A percentile compares a stretch with the other conserved stretches of the same genome.
Conservation (phyloP, 495 filamentous ascomycete species). For the Neurospora sp. region DNA sequence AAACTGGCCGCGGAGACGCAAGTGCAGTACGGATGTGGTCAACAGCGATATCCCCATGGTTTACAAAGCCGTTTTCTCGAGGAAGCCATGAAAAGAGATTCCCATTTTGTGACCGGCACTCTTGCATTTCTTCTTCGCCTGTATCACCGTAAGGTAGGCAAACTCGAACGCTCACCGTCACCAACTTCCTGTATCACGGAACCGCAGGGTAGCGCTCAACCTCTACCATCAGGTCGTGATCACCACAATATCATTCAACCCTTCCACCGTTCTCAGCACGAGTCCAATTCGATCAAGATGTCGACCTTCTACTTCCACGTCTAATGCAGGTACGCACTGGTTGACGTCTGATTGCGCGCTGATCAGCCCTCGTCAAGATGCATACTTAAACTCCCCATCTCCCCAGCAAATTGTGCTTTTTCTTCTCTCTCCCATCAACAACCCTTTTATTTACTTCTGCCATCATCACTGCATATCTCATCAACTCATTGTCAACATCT, state of each 20-base stretch:
- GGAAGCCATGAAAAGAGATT: too few relatives aligned
- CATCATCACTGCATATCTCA: neutral
- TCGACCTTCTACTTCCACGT: neutral
- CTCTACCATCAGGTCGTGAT: too few relatives aligned
- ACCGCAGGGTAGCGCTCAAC: too few relatives aligned
- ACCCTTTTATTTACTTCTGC: neutral
- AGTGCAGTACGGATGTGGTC: neutral
- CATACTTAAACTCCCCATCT: neutral
- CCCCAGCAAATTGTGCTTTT: neutral
- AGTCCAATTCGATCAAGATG: neutral
- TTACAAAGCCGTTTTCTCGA: too few relatives aligned
- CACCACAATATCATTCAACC: neutral
- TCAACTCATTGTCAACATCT: too few relatives aligned
- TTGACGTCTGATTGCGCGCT: neutral
- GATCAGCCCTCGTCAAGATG: too few relatives aligned
- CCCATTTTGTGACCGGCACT: too few relatives aligned
- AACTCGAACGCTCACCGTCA: too few relatives aligned
- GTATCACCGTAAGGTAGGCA: too few relatives aligned
- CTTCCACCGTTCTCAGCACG: neutral
- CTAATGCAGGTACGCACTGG: neutral
- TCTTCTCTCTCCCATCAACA: neutral
- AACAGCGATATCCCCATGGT: neutral
- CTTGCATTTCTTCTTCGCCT: too few relatives aligned
- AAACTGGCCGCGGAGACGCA: neutral
- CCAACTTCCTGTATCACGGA: too few relatives aligned